These are phyloP conservation scores for Aspergillus candidus DNA, from an alignment of 2,329 filamentous ascomycete genomes.

Conservation along the genomic window DNA sequence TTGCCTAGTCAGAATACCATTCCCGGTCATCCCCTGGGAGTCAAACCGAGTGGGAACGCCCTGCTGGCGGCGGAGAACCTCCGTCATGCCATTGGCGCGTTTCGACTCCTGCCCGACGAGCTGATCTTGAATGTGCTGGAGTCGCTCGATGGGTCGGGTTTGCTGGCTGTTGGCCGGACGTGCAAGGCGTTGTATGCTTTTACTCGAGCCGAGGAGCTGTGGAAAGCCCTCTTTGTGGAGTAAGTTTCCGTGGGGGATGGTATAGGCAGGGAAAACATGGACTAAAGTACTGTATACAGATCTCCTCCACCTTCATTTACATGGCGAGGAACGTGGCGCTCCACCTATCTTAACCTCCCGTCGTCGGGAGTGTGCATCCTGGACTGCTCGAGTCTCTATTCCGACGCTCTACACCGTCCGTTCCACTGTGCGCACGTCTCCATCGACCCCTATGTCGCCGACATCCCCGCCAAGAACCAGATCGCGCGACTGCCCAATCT, in stretches of 20 bases:
- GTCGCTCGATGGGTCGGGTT: conserved; percentile 56
- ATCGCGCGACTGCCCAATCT: conserved; percentile 67
- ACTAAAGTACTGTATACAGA: conserved; percentile 20
- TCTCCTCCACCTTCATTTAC: conserved; percentile 39
- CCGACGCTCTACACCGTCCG: conserved; percentile 81
- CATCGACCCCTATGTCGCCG: conserved; percentile 58
- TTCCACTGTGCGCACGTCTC: conserved; percentile 80
- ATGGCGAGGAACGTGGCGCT: conserved; percentile 82
- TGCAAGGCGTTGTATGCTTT: conserved; percentile 86
- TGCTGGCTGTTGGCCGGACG: conserved; percentile 65
- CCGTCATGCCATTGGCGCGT: conserved; percentile 58
- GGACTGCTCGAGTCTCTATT: conserved; percentile 74
- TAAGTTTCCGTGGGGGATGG: conserved; percentile 48
- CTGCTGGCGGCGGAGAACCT: conserved; percentile 62
- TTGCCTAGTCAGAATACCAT: conserved; percentile 52
- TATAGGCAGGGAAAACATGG: conserved; percentile 4
- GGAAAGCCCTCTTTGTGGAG: conserved; percentile 79
- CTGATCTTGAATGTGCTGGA: conserved; percentile 70
- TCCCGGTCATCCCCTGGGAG: conserved; percentile 70
- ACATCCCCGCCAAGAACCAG: conserved; percentile 67
- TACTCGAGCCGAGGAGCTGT: conserved; percentile 75
- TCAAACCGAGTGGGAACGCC: conserved; percentile 84
- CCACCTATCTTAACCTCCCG: conserved; percentile 62
- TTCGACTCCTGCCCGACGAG: conserved; percentile 72
- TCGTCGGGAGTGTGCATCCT: conserved; percentile 51